These are phyloP conservation scores for Eucalyptus erythrocorys DNA, from an alignment of 345 rosid species.

Conservation along the genomic window DNA sequence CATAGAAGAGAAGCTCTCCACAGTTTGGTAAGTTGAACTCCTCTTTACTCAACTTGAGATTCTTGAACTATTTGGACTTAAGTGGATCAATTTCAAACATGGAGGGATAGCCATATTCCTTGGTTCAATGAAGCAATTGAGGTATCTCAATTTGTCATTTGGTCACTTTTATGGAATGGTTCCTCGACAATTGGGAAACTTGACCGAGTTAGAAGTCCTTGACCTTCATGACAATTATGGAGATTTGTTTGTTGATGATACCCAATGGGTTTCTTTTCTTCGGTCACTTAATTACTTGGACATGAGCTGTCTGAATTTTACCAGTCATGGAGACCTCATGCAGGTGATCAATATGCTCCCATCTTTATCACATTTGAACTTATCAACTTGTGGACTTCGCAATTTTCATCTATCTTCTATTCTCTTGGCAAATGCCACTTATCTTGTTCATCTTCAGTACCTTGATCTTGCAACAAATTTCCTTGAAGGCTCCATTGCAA, in stretches of 20 bases:
- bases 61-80: not conserved
- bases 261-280: not conserved
- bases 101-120: not conserved
- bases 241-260: not conserved
- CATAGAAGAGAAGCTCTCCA: not conserved
- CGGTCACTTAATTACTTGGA: not conserved
- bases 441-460: not conserved
- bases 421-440: not conserved
- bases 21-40: not conserved
- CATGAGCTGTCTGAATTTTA: not conserved
- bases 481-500: not conserved
- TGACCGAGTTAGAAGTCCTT: not conserved
- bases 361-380: not conserved
- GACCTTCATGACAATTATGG: not conserved
- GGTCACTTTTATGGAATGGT: not conserved
- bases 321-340: not conserved
- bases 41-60: not conserved
- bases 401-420: not conserved
- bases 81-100: not conserved
- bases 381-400: not conserved
- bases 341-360: not conserved
- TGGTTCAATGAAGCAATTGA: not conserved
- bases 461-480: not conserved
- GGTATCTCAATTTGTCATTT: not conserved
- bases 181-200: not conserved